These are phyloP conservation scores for Coleophoma crateriformis DNA, from an alignment of 2,329 filamentous ascomycete genomes.

Conservation along the genomic window DNA sequence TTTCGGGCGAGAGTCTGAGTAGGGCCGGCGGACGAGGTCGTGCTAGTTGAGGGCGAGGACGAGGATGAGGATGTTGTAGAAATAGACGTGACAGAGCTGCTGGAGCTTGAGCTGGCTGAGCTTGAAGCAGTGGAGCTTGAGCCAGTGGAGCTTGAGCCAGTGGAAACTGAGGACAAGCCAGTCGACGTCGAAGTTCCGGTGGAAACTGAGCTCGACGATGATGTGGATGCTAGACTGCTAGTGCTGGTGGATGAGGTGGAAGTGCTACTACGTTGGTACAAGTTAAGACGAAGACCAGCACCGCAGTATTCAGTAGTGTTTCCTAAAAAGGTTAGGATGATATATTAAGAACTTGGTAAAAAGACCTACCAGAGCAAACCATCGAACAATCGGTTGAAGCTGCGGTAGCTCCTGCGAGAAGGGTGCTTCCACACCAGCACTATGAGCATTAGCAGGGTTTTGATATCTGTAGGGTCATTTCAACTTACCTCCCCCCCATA, in stretches of 20 bases:
- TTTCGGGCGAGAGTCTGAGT: slow-evolving; percentile 14
- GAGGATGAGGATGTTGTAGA: slow-evolving; percentile 3
- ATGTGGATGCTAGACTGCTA: too few relatives aligned
- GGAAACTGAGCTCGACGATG: not conserved
- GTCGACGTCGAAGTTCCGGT: not conserved
- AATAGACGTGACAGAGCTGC: not conserved
- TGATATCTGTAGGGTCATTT: not conserved
- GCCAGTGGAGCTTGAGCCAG: slow-evolving; percentile 1
- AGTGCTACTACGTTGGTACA: slow-evolving; percentile 17
- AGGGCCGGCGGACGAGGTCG: slow-evolving; percentile 4
- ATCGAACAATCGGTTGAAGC: slow-evolving; percentile 22
- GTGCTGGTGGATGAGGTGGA: slow-evolving; percentile 1
- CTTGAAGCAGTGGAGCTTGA: slow-evolving; percentile 6
- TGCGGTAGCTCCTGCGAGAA: slow-evolving; percentile 14
- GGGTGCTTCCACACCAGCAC: slow-evolving; percentile 23
- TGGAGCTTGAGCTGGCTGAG: not conserved
- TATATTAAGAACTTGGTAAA: not conserved
- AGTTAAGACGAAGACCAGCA: slow-evolving; percentile 21
- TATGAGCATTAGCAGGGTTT: not conserved
- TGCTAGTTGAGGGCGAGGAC: slow-evolving; percentile 4
- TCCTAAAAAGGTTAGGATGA: slow-evolving; percentile 4
- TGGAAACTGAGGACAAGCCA: not conserved
- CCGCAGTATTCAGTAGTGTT: slow-evolving; percentile 28
- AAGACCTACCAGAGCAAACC: slow-evolving; percentile 16
- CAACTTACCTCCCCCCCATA: slow-evolving; percentile 15